Evolutionary conservation across 768 basidiomycete genomes (phyloP).

Genomic region (Hygrophorus pudorinus): DNA sequence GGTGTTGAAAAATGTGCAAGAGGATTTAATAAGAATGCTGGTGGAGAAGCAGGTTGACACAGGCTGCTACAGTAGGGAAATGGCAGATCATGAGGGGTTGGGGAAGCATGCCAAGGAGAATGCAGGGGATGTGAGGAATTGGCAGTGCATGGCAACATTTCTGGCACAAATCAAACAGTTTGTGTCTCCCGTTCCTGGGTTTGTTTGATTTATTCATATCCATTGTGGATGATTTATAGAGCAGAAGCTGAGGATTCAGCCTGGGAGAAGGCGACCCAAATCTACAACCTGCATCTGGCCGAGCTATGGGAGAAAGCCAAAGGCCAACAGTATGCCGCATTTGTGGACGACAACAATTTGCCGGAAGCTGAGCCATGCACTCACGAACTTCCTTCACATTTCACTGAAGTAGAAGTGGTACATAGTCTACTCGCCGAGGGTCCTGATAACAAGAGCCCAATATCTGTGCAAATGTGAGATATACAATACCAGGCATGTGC

Average conservation of each 20-base stretch:
- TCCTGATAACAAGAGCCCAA: background rate
- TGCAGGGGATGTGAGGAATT: conserved; percentile 69
- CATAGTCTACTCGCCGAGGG: conserved; percentile 1
- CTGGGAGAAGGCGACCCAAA: conserved; percentile 55
- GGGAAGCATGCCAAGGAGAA: conserved; percentile 36
- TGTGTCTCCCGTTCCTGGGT: conserved; percentile 15
- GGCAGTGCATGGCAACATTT: conserved; percentile 54
- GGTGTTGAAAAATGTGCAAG: conserved; percentile 42
- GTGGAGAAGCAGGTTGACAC: conserved; percentile 61
- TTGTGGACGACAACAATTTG: conserved; percentile 27
- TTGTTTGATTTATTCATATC: background rate
- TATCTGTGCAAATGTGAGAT: conserved; percentile 12
- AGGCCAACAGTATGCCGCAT: conserved; percentile 48
- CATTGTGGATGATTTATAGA: conserved; percentile 14
- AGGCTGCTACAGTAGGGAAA: conserved; percentile 23
- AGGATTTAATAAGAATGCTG: conserved; percentile 53
- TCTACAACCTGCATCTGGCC: conserved; percentile 40
- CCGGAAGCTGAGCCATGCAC: background rate
- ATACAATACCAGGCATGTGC: conserved; percentile 26
- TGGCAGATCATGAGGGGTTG: conserved; percentile 17
- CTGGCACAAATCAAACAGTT: conserved; percentile 56
- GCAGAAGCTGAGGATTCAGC: conserved; percentile 53
- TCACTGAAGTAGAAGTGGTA: conserved; percentile 3
- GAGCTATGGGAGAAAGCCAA: conserved; percentile 45
- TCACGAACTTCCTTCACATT: conserved; percentile 1